Conservation (phyloP, 2,329 filamentous ascomycete genomes). For the Trichoderma pleuroti region DNA sequence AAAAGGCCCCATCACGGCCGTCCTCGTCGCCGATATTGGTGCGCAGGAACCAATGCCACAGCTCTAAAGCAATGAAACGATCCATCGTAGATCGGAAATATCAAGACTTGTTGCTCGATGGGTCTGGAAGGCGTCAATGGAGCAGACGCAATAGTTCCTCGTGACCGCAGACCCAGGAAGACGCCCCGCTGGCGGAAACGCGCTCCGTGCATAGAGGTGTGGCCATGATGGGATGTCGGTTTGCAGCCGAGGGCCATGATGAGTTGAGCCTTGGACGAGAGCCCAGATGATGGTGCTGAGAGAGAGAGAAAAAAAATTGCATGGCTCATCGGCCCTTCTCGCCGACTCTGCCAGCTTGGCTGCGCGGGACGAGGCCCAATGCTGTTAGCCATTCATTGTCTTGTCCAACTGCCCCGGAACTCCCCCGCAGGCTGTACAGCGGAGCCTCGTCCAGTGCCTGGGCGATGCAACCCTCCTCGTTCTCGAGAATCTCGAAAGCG, state of each 20-base stretch:
- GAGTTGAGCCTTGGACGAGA: background rate
- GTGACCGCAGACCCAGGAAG: background rate
- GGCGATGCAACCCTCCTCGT: slow-evolving; percentile 9
- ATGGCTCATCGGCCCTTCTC: slow-evolving; percentile 19
- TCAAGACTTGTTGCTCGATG: background rate
- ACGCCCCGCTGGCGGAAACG: slow-evolving; percentile 1
- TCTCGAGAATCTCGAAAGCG: background rate
- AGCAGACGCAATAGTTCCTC: slow-evolving; percentile 7
- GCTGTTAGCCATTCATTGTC: background rate
- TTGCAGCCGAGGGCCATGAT: background rate
- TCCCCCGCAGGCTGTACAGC: background rate
- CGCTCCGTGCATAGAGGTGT: background rate
- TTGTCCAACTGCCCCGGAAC: background rate
- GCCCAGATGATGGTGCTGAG: background rate
- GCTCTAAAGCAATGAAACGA: slow-evolving; percentile 16
- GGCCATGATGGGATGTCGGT: background rate
- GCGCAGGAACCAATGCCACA: slow-evolving; percentile 16
- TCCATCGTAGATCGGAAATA: slow-evolving; percentile 19
- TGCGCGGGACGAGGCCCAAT: background rate
- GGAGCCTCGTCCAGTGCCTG: slow-evolving; percentile 7
- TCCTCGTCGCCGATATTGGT: background rate
- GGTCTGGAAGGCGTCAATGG: slow-evolving; percentile 8
- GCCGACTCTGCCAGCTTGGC: background rate
- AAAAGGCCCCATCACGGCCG: background rate
- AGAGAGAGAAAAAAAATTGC: background rate